phyloP scores from a whole-genome alignment of 2,329 filamentous ascomycete genomes.

The Fusarium armeniacum region DNA sequence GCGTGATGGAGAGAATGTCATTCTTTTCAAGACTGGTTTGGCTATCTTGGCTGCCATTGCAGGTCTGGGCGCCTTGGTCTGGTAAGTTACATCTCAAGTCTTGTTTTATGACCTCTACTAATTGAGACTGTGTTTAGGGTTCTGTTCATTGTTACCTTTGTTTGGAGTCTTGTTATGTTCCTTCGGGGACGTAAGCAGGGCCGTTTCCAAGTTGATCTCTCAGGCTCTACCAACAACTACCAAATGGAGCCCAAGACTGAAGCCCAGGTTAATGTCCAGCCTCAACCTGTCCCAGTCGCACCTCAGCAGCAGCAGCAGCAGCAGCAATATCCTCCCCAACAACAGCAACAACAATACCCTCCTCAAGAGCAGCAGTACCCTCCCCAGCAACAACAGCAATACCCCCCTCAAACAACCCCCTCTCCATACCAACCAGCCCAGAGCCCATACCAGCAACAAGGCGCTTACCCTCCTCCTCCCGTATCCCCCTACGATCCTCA shows the following conservation, averaged over 20 bases:
- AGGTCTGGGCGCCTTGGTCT: constrained; percentile 60
- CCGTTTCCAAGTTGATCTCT: constrained; percentile 50
- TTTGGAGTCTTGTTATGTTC: constrained; percentile 55
- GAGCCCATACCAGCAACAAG: constrained; percentile 51
- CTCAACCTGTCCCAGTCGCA: constrained; percentile 32
- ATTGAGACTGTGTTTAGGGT: constrained; percentile 47
- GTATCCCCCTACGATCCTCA: constrained; percentile 43
- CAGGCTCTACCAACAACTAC: constrained; percentile 43
- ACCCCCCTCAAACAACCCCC: constrained; percentile 22
- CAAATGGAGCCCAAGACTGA: constrained; percentile 56
- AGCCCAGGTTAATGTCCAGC: constrained; percentile 43
- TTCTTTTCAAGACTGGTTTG: constrained; percentile 56
- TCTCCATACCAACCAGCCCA: constrained; percentile 43
- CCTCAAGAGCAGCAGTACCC: constrained; percentile 22
- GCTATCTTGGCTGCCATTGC: constrained; percentile 58
- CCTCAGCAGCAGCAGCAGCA: constrained; percentile 44
- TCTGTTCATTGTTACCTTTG: constrained; percentile 57
- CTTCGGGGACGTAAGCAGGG: constrained; percentile 57
- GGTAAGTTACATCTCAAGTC: constrained; percentile 50
- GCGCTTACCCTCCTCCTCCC: constrained; percentile 46
- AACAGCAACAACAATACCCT: constrained; percentile 16
- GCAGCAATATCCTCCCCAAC: constrained; percentile 18
- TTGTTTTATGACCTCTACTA: neutral
- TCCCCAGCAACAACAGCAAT: constrained; percentile 1
- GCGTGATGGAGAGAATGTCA: constrained; percentile 44